A percentile compares a stretch with the other conserved stretches of the same genome.
Conservation (phyloP, 148 eudicot species). For the Camellia granthamiana region DNA sequence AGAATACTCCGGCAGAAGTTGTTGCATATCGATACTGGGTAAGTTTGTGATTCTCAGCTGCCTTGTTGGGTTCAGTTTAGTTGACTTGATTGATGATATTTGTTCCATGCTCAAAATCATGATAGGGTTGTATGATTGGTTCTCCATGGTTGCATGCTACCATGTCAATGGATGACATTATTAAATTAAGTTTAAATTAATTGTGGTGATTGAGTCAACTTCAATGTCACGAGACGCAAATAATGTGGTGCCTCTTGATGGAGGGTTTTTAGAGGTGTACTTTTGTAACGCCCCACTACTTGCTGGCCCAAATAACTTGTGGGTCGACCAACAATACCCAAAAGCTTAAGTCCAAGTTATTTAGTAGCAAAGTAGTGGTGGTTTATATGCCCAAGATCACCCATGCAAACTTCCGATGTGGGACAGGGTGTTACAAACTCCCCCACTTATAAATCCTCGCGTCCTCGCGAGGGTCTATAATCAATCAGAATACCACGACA, state of each 20-base stretch:
- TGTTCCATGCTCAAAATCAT: not conserved
- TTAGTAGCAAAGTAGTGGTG: too few relatives aligned
- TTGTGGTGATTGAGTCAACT: not conserved
- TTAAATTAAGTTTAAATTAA: not conserved
- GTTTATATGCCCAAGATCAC: too few relatives aligned
- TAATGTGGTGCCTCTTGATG: constrained; percentile 5
- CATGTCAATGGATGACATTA: not conserved
- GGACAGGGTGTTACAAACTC: too few relatives aligned
- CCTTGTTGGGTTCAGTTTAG: not conserved
- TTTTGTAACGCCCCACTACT: too few relatives aligned
- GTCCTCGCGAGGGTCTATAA: too few relatives aligned
- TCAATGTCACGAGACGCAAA: not conserved
- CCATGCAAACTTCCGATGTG: too few relatives aligned
- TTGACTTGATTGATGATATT: not conserved
- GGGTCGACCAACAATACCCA: too few relatives aligned
- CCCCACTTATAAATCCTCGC: too few relatives aligned
- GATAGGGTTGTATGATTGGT: not conserved
- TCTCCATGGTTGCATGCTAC: not conserved
- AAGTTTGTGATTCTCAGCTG: constrained; percentile 25
- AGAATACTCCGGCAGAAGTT: constrained; percentile 78
- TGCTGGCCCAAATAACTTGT: too few relatives aligned
- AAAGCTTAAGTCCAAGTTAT: too few relatives aligned
- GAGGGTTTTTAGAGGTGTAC: not conserved
- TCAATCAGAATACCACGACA: too few relatives aligned
- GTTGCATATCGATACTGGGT: constrained; percentile 91